Conservation (phyloP, 345 rosid species). For the Rhizophora mangle region DNA sequence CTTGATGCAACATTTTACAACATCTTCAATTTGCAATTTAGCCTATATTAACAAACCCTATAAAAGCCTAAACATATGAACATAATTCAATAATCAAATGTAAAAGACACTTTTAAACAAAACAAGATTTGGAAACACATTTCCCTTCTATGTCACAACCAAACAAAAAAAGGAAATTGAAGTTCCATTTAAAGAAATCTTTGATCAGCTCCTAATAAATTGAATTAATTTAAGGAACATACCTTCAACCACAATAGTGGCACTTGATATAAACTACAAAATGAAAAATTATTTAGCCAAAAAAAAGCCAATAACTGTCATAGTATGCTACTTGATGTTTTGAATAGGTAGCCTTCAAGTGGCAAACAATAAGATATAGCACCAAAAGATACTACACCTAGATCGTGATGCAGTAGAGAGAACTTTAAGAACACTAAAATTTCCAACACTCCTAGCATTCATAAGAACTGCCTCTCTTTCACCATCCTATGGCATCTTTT, state of each 20-base stretch:
- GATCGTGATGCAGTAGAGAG: slow-evolving; percentile 32
- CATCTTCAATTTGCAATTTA: slow-evolving; percentile 39
- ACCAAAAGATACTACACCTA: slow-evolving; percentile 8
- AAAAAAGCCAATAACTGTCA: neutral
- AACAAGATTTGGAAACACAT: neutral
- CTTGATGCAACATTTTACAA: slow-evolving; percentile 63
- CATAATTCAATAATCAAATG: neutral
- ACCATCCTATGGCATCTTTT: slow-evolving; percentile 27
- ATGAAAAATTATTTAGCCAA: neutral
- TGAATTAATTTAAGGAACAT: neutral
- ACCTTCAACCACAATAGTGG: neutral
- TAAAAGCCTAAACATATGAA: slow-evolving; percentile 9
- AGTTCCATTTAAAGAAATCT: neutral
- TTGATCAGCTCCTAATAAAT: neutral
- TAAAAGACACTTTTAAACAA: neutral
- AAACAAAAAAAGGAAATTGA: neutral
- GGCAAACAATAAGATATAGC: neutral
- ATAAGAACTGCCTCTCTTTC: slow-evolving; percentile 22
- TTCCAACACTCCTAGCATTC: slow-evolving; percentile 29
- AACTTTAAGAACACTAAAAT: slow-evolving; percentile 33
- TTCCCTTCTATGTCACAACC: slow-evolving; percentile 4
- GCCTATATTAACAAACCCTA: slow-evolving; percentile 46
- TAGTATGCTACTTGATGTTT: neutral
- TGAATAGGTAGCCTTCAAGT: slow-evolving; percentile 3
- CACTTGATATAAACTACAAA: neutral